phyloP scores from a whole-genome alignment of 306 rosid species.

The Vicia faba region DNA sequence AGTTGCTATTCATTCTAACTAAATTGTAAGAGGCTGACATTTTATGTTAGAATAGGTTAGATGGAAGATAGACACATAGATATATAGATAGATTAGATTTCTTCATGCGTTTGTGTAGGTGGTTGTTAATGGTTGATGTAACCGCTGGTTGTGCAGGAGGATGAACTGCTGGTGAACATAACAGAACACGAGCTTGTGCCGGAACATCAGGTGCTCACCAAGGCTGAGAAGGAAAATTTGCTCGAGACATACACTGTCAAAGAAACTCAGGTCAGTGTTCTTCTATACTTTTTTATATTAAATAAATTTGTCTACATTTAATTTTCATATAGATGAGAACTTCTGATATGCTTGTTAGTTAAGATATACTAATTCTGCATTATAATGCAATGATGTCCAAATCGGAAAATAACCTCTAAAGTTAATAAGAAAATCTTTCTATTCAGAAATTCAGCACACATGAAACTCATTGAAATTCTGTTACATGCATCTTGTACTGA shows the following conservation, averaged over 20 bases:
- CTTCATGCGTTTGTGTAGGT: neutral
- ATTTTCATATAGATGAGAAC: neutral
- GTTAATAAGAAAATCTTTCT: neutral
- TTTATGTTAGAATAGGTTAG: neutral
- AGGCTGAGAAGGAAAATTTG: conserved; percentile 73
- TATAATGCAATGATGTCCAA: neutral
- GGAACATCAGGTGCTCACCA: conserved; percentile 67
- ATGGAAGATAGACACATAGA: neutral
- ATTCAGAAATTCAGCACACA: neutral
- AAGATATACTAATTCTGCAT: neutral
- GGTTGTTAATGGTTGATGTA: neutral
- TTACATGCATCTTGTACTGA: conserved; percentile 1
- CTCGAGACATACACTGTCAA: conserved; percentile 78
- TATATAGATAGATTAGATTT: neutral
- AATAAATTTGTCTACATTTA: too few species aligned
- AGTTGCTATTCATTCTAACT: neutral
- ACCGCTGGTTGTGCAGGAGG: conserved; percentile 56
- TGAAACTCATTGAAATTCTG: neutral
- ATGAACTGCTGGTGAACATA: conserved; percentile 72
- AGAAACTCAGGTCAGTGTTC: conserved; percentile 60
- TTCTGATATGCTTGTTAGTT: neutral
- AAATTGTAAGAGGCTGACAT: neutral
- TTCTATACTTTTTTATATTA: too few species aligned
- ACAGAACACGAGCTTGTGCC: conserved; percentile 79
- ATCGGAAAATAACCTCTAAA: neutral